Evolutionary conservation across 148 eudicot genomes (phyloP).

Genomic region (Tetragonia tetragonoides): DNA sequence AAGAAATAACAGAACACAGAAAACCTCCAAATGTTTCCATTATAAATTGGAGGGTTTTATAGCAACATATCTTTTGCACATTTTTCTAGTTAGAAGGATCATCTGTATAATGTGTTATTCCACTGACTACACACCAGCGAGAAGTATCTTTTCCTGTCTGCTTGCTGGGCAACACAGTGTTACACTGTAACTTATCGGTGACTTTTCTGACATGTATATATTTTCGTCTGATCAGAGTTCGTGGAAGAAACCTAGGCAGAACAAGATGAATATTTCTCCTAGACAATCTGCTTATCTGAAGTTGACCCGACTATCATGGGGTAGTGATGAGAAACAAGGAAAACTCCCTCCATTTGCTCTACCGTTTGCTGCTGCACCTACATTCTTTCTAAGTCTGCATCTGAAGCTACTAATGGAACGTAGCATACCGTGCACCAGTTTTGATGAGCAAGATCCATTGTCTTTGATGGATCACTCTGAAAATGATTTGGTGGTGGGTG

Average conservation of each 20-base stretch:
- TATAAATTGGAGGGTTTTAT: background rate
- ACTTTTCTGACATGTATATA: slow-evolving; percentile 8
- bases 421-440: slow-evolving; percentile 46
- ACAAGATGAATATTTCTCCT: slow-evolving; percentile 25
- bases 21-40: background rate
- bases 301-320: slow-evolving; percentile 28
- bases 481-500: slow-evolving; percentile 13
- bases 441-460: slow-evolving; percentile 35
- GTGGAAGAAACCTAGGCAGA: slow-evolving; percentile 31
- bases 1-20: background rate
- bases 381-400: slow-evolving; percentile 64
- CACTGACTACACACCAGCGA: background rate
- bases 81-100: background rate
- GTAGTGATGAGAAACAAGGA: slow-evolving; percentile 36
- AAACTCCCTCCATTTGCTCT: slow-evolving; percentile 57
- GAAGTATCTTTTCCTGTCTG: background rate
- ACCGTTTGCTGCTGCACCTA: slow-evolving; percentile 72
- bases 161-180: background rate
- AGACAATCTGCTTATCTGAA: slow-evolving; percentile 35
- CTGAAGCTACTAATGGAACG: slow-evolving; percentile 73
- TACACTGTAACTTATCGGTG: background rate
- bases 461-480: slow-evolving; percentile 34
- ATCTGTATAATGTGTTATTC: background rate
- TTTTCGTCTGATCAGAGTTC: slow-evolving; percentile 40
- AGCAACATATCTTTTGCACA: background rate